phyloP scores from a whole-genome alignment of 768 basidiomycete species.

The Fomitopsis serialis region DNA sequence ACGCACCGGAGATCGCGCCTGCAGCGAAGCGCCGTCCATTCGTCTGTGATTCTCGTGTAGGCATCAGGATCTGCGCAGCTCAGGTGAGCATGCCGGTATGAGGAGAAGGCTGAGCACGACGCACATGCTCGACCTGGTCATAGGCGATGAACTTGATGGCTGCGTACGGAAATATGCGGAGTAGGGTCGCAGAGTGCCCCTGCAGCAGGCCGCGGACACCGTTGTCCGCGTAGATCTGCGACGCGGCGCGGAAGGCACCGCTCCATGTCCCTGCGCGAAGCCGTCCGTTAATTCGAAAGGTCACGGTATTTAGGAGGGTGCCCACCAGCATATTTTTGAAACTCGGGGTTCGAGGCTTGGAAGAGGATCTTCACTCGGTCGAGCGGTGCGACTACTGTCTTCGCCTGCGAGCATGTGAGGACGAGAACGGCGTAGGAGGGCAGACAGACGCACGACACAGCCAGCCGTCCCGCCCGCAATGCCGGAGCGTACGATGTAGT shows the following conservation, averaged over 20 bases:
- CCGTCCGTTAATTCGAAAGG: constrained; percentile 26
- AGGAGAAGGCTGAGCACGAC: constrained; percentile 15
- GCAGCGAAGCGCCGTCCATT: constrained; percentile 76
- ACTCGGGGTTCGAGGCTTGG: constrained; percentile 95
- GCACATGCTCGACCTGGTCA: constrained; percentile 77
- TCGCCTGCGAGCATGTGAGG: constrained; percentile 52
- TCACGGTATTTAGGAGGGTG: neutral
- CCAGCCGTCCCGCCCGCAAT: constrained; percentile 92
- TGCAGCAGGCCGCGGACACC: constrained; percentile 85
- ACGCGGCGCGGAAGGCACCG: constrained; percentile 75
- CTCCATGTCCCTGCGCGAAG: constrained; percentile 68
- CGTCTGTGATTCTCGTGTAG: constrained; percentile 72
- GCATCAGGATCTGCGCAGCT: constrained; percentile 77
- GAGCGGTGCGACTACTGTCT: constrained; percentile 91
- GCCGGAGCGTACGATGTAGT: constrained; percentile 59
- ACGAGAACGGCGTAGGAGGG: constrained; percentile 8
- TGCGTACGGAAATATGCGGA: constrained; percentile 95
- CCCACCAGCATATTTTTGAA: constrained; percentile 86
- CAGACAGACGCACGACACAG: constrained; percentile 65
- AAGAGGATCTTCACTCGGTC: constrained; percentile 99
- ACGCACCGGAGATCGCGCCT: constrained; percentile 81
- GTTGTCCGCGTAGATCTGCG: constrained; percentile 57
- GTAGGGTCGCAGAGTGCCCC: constrained; percentile 92
- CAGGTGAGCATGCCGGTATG: neutral
- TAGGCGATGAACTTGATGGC: constrained; percentile 97